These are phyloP conservation scores for Fremontodendron californicum DNA, from an alignment of 345 rosid genomes.

Conservation along the genomic window DNA sequence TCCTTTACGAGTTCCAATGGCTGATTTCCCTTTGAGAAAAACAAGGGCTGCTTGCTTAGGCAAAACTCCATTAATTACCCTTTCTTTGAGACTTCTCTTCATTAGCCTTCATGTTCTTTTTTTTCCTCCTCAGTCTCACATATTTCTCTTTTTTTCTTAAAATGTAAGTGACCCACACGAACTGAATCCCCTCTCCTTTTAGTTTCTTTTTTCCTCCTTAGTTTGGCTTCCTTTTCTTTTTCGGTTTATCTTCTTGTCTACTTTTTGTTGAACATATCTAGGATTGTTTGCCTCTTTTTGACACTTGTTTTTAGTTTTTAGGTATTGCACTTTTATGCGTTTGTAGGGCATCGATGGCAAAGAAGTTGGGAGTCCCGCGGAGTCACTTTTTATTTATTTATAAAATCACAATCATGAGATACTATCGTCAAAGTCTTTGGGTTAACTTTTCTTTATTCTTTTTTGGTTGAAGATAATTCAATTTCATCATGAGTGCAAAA, in stretches of 20 bases:
- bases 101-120: background rate
- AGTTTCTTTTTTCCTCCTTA: background rate
- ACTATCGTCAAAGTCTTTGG: background rate
- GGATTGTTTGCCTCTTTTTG: background rate
- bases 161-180: conserved; percentile 7
- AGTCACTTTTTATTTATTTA: background rate
- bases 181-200: background rate
- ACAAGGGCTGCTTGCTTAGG: background rate
- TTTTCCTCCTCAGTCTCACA: background rate
- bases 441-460: background rate
- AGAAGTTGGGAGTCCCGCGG: too few species aligned
- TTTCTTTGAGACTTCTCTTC: background rate
- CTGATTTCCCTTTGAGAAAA: background rate
- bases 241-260: background rate
- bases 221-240: background rate
- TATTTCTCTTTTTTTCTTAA: too few species aligned
- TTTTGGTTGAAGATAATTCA: background rate
- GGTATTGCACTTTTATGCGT: background rate
- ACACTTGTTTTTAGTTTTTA: background rate
- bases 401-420: background rate
- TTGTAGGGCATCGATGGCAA: background rate
- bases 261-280: background rate
- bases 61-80: background rate
- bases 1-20: background rate
- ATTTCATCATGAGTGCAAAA: background rate